A percentile compares a stretch with the other conserved stretches of the same genome.
Conservation (phyloP, 192 early-diverging fungal genomes). For the Coemansia sp. region DNA sequence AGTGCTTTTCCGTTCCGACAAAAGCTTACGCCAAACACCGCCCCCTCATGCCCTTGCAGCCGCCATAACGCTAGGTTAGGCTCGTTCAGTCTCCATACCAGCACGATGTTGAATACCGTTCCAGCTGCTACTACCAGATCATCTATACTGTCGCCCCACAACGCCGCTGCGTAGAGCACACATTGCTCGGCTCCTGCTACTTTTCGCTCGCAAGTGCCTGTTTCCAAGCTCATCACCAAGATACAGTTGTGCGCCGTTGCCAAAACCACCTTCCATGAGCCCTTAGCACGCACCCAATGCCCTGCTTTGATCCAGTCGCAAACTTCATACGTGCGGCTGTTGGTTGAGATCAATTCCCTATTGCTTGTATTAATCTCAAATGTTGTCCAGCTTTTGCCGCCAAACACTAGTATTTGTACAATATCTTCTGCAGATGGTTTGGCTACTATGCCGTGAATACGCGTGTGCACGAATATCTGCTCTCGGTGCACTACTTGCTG, state of each 20-base stretch:
- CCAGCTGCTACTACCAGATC: slow-evolving; percentile 65
- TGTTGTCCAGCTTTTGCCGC: slow-evolving; percentile 49
- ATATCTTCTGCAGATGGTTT: background rate
- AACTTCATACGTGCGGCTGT: slow-evolving; percentile 21
- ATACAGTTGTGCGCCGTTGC: slow-evolving; percentile 78
- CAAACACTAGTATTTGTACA: slow-evolving; percentile 37
- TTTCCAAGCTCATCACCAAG: slow-evolving; percentile 5
- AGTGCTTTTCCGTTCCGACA: slow-evolving; percentile 57
- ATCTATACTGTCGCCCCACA: slow-evolving; percentile 57
- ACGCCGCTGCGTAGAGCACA: slow-evolving; percentile 73
- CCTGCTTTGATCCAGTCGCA: slow-evolving; percentile 79
- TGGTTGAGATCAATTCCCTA: background rate
- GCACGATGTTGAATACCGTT: slow-evolving; percentile 81
- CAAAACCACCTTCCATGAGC: slow-evolving; percentile 47
- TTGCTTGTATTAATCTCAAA: background rate
- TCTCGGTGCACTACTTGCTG: background rate
- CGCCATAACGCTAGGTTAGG: background rate
- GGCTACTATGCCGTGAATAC: slow-evolving; percentile 1
- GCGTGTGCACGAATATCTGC: background rate
- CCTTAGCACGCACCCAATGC: slow-evolving; percentile 58
- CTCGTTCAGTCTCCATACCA: slow-evolving; percentile 56
- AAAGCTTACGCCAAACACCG: slow-evolving; percentile 74
- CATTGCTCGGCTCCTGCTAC: slow-evolving; percentile 66
- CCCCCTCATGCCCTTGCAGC: slow-evolving; percentile 56
- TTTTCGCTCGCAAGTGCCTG: slow-evolving; percentile 16